phyloP scores from a whole-genome alignment of 2,329 filamentous ascomycete species.

The Pseudogymnoascus sp. region DNA sequence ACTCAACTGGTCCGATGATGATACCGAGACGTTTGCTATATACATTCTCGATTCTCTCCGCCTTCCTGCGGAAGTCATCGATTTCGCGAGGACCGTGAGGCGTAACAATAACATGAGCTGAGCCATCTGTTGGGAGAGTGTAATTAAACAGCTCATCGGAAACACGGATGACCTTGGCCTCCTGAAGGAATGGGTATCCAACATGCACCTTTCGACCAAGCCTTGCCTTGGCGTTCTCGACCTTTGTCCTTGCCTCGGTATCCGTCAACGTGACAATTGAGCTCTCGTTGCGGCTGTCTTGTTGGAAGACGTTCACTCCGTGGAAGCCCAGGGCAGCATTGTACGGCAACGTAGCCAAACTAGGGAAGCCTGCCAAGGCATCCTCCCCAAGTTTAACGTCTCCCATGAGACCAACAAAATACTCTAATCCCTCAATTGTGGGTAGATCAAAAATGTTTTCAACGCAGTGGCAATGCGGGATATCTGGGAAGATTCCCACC shows the following conservation, averaged over 20 bases:
- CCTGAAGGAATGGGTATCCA: conserved; percentile 90
- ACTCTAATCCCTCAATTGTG: conserved; percentile 79
- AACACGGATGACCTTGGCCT: conserved; percentile 80
- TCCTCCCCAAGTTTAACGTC: conserved; percentile 73
- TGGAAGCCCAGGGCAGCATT: conserved; percentile 75
- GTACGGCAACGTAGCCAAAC: conserved; percentile 76
- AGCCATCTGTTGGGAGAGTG: conserved; percentile 55
- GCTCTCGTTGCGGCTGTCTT: conserved; percentile 93
- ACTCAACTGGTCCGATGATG: conserved; percentile 77
- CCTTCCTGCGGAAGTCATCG: conserved; percentile 74
- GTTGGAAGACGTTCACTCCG: conserved; percentile 88
- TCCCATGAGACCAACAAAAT: conserved; percentile 72
- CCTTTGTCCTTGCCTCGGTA: conserved; percentile 60
- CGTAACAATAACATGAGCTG: conserved; percentile 51
- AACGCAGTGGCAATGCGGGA: conserved; percentile 78
- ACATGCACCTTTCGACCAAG: conserved; percentile 82
- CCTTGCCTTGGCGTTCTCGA: conserved; percentile 65
- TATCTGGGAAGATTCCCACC: conserved; percentile 80
- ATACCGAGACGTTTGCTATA: conserved; percentile 91
- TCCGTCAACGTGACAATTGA: conserved; percentile 82
- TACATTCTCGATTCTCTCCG: conserved; percentile 70
- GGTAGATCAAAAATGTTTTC: conserved; percentile 96
- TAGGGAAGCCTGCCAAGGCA: conserved; percentile 91
- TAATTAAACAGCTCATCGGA: conserved; percentile 94
- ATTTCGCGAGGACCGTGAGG: conserved; percentile 71